A percentile compares a stretch with the other conserved stretches of the same genome.
Conservation (phyloP, 2,329 filamentous ascomycete genomes). For the Colletotrichum somersetense region DNA sequence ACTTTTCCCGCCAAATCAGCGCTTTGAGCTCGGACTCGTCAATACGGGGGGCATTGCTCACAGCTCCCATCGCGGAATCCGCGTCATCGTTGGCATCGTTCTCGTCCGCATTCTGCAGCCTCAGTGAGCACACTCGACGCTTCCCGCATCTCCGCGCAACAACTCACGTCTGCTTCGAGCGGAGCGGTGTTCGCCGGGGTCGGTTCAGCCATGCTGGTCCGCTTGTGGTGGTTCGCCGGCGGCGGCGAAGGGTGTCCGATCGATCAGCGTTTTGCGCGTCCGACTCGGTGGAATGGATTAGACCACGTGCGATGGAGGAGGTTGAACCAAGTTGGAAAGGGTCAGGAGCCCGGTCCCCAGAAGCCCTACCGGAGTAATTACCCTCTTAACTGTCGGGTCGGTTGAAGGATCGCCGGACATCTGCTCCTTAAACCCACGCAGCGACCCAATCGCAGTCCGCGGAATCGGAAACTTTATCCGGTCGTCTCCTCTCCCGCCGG, state of each 20-base stretch:
- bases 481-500: background rate
- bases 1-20: constrained; percentile 15
- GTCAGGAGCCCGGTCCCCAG: background rate
- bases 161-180: constrained; percentile 19
- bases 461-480: background rate
- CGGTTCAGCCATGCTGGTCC: constrained; percentile 1
- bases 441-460: background rate
- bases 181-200: constrained; percentile 1
- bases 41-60: background rate
- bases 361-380: background rate
- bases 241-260: background rate
- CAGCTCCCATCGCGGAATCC: constrained; percentile 18
- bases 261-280: background rate
- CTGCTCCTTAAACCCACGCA: background rate
- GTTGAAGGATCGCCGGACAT: background rate
- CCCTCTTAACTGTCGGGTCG: background rate
- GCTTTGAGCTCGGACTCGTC: too few species aligned
- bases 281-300: background rate
- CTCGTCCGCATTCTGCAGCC: background rate
- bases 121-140: background rate
- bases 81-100: constrained; percentile 9
- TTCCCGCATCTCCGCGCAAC: background rate
- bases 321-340: background rate
- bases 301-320: too few species aligned
- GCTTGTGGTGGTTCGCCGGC: too few species aligned